Evolutionary conservation across 352 stramenopile genomes (phyloP).

Genomic region (Poterioochromonas sp.): DNA sequence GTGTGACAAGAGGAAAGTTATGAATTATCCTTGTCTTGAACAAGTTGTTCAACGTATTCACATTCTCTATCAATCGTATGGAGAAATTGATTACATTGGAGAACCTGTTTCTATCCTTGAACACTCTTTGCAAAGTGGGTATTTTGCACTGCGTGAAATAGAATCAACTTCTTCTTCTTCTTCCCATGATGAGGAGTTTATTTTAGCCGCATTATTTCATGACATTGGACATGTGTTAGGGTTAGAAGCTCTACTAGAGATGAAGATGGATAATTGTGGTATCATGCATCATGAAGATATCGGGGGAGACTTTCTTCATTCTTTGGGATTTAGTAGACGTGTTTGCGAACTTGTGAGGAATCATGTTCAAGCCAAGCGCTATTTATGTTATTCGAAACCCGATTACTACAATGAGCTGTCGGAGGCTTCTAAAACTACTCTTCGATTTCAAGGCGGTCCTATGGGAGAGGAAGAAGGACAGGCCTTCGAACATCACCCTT

Average conservation of each 20-base stretch:
- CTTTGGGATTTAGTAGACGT: background rate
- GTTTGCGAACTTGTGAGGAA: background rate
- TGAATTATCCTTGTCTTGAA: too few species aligned
- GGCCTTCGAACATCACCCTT: background rate
- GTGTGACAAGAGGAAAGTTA: too few species aligned
- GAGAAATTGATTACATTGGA: constrained; percentile 1
- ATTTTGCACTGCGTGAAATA: background rate
- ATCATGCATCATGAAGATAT: background rate
- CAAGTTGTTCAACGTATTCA: too few species aligned
- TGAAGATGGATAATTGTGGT: background rate
- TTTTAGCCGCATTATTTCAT: background rate
- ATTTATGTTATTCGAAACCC: background rate
- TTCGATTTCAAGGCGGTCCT: background rate
- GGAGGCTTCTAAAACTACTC: background rate
- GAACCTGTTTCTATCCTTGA: background rate
- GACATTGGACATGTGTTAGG: constrained; percentile 10
- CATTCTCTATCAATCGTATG: background rate
- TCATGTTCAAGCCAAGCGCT: background rate
- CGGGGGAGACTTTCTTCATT: background rate
- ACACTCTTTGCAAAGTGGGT: background rate
- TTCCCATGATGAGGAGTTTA: background rate
- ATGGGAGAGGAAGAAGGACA: background rate
- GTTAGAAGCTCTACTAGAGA: background rate
- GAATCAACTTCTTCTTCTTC: background rate
- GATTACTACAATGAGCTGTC: background rate